phyloP scores from a whole-genome alignment of 306 rosid species.

The Cucumis melo region DNA sequence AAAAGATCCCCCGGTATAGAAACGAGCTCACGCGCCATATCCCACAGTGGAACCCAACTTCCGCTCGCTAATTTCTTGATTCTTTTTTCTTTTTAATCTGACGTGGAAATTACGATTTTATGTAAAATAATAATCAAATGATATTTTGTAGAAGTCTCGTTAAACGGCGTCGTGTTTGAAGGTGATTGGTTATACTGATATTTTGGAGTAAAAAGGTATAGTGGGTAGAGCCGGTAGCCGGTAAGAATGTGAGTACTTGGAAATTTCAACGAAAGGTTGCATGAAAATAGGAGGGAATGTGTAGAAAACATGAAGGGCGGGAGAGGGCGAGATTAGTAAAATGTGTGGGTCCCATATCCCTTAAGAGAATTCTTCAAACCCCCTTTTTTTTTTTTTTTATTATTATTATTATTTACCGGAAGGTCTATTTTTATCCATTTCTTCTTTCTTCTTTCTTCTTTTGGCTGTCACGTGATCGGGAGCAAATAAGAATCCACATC shows the following conservation, averaged over 20 bases:
- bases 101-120: not conserved
- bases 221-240: not conserved
- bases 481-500: not conserved
- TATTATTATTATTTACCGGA: not conserved
- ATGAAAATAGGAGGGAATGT: not conserved
- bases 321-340: not conserved
- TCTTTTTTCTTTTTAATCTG: not conserved
- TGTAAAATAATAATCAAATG: no score
- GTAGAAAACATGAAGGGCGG: not conserved
- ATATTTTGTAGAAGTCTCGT: no score
- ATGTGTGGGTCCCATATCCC: not conserved
- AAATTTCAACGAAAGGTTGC: not conserved
- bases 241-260: not conserved
- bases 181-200: no score
- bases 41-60: conserved; percentile 13
- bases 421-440: not conserved
- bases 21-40: conserved; percentile 8
- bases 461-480: not conserved
- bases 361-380: conserved; percentile 17
- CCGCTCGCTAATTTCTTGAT: not conserved
- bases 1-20: not conserved
- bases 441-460: not conserved
- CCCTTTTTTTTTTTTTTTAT: no score
- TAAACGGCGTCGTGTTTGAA: no score
- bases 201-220: not conserved